phyloP scores from a whole-genome alignment of 2,329 filamentous ascomycete genomes.

The Fusarium euwallaceae region DNA sequence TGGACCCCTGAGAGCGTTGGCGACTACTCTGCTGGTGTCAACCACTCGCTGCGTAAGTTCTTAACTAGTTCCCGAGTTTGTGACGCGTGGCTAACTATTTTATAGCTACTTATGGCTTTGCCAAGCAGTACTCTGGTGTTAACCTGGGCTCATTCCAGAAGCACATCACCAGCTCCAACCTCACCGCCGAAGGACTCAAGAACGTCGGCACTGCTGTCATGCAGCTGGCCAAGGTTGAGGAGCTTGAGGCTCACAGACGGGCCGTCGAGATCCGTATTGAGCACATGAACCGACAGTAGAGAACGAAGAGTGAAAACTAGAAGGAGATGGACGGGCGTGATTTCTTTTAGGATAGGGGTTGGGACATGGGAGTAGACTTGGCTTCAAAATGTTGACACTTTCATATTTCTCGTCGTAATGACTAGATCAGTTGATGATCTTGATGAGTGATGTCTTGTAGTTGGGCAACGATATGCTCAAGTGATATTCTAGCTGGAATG shows the following conservation, averaged over 20 bases:
- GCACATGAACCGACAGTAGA: conserved; percentile 56
- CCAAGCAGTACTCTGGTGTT: conserved; percentile 98
- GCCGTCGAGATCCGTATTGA: conserved; percentile 87
- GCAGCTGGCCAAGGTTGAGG: conserved; percentile 94
- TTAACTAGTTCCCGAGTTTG: not conserved
- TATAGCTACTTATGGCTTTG: conserved; percentile 94
- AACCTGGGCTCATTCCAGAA: conserved; percentile 97
- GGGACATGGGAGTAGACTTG: conserved; percentile 25
- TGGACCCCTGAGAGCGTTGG: conserved; percentile 99
- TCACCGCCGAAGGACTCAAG: conserved; percentile 85
- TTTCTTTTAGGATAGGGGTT: conserved; percentile 26
- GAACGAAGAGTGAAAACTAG: not conserved
- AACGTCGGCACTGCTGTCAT: conserved; percentile 93
- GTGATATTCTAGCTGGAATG: conserved; percentile 33
- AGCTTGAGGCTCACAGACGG: conserved; percentile 91
- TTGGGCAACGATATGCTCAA: conserved; percentile 7
- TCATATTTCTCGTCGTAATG: not conserved
- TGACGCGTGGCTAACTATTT: conserved; percentile 36
- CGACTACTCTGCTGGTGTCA: conserved; percentile 97
- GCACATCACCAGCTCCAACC: conserved; percentile 94
- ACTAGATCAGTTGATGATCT: not conserved
- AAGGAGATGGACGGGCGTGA: conserved; percentile 25
- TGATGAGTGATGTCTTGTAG: conserved; percentile 1
- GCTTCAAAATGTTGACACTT: conserved; percentile 10
- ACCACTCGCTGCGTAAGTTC: conserved; percentile 93